Percentiles rank a stretch among this genome's conserved stretches.
Conservation (phyloP, 805 yeast genomes). For the Ogataea sp. region DNA sequence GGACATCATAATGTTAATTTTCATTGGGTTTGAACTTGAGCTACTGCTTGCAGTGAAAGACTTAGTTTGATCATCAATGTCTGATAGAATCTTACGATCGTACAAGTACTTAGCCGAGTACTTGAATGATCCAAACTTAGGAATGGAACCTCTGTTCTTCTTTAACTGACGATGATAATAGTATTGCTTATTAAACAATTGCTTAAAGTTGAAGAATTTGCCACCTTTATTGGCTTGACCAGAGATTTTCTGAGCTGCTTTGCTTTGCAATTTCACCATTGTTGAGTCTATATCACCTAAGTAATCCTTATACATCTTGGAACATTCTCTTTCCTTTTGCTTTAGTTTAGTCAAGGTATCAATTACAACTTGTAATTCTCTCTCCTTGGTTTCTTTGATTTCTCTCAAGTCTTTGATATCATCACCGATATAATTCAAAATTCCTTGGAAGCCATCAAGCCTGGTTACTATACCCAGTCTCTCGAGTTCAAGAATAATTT, state of each 20-base stretch:
- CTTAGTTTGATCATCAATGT: constrained; percentile 37
- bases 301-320: constrained; percentile 37
- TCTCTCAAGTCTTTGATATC: constrained; percentile 53
- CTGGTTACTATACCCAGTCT: constrained; percentile 55
- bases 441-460: constrained; percentile 63
- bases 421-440: constrained; percentile 74
- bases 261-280: constrained; percentile 34
- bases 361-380: constrained; percentile 32
- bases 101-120: constrained; percentile 67
- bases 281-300: constrained; percentile 37
- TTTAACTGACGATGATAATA: constrained; percentile 67
- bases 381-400: constrained; percentile 32
- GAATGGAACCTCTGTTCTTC: constrained; percentile 55
- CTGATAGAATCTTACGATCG: constrained; percentile 62
- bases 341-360: constrained; percentile 35
- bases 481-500: constrained; percentile 71
- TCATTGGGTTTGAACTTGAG: constrained; percentile 14
- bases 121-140: constrained; percentile 70
- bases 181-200: constrained; percentile 63
- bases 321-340: constrained; percentile 37
- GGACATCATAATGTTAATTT: constrained; percentile 65
- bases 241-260: constrained; percentile 37
- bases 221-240: constrained; percentile 20
- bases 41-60: constrained; percentile 1
- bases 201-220: constrained; percentile 27